A percentile compares a stretch with the other conserved stretches of the same genome.
Evolutionary conservation across 306 rosid genomes (phyloP).

Genomic region (Heteromeles arbutifolia): DNA sequence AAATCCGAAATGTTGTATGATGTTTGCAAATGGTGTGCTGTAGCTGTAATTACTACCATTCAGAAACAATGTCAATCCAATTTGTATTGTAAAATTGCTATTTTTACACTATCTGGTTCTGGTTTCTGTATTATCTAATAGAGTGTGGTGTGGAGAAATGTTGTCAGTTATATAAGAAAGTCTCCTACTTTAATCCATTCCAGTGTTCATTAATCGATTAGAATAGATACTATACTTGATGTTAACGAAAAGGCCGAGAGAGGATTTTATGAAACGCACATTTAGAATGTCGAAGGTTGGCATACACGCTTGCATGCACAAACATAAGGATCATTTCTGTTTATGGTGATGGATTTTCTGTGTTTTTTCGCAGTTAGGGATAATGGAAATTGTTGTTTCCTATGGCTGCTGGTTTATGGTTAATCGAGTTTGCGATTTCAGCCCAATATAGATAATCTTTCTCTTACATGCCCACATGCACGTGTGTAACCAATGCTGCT

Average conservation of each 20-base stretch:
- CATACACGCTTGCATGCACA: not conserved
- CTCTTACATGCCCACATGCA: not conserved
- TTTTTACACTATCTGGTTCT: not conserved
- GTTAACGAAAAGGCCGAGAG: not conserved
- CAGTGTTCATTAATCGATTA: not conserved
- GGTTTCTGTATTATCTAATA: not conserved
- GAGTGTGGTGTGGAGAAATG: not conserved
- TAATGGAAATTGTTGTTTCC: not conserved
- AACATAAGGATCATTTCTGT: not conserved
- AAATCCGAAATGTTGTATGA: not conserved
- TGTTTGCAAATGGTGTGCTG: not conserved
- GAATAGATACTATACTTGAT: not conserved
- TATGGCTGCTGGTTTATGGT: not conserved
- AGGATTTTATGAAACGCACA: not conserved
- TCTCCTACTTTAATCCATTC: not conserved
- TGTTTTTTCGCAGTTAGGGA: not conserved
- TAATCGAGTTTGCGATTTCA: not conserved
- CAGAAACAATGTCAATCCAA: constrained; percentile 8
- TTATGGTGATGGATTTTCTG: not conserved
- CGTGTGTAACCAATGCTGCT: not conserved
- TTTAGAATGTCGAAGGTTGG: not conserved
- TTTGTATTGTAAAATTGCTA: constrained; percentile 4
- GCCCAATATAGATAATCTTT: not conserved
- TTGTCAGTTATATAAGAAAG: not conserved
- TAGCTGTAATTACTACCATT: constrained; percentile 13